Conservation (phyloP, 139 green algal species). For the Closterium sp. region DNA sequence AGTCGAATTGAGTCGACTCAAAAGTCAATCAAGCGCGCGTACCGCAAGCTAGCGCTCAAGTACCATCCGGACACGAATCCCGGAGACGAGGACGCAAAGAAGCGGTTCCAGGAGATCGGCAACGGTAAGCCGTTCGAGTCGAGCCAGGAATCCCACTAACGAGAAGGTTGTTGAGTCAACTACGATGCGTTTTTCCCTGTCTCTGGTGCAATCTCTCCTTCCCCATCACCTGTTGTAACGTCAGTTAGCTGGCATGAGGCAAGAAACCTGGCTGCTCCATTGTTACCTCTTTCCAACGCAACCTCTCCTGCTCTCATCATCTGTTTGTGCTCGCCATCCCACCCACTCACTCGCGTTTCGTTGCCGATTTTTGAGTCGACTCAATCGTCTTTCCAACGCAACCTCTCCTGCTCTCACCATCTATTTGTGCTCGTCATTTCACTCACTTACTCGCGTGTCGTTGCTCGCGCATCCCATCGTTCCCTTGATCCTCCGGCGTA, state of each 20-base stretch:
- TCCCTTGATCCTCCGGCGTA: conserved; percentile 72
- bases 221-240: not conserved
- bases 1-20: no score
- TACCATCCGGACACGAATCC: conserved; percentile 91
- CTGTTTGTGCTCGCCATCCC: not conserved
- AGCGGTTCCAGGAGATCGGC: conserved; percentile 95
- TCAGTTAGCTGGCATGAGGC: no score
- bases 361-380: no score
- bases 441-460: not conserved
- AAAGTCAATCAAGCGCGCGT: conserved; percentile 91
- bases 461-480: no score
- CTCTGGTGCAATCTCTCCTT: not conserved
- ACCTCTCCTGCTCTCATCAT: not conserved
- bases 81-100: conserved; percentile 83
- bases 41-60: conserved; percentile 93
- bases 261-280: no score
- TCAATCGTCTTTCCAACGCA: no score
- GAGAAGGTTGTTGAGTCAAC: no score
- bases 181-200: no score
- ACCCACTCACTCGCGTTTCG: not conserved
- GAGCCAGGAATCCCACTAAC: no score
- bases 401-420: not conserved
- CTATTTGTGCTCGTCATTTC: not conserved
- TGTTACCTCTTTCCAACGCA: no score
- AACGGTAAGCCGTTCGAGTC: conserved; percentile 60